These are phyloP conservation scores for Evansstolkia leycettana DNA, from an alignment of 495 filamentous ascomycete genomes.

Conservation along the genomic window DNA sequence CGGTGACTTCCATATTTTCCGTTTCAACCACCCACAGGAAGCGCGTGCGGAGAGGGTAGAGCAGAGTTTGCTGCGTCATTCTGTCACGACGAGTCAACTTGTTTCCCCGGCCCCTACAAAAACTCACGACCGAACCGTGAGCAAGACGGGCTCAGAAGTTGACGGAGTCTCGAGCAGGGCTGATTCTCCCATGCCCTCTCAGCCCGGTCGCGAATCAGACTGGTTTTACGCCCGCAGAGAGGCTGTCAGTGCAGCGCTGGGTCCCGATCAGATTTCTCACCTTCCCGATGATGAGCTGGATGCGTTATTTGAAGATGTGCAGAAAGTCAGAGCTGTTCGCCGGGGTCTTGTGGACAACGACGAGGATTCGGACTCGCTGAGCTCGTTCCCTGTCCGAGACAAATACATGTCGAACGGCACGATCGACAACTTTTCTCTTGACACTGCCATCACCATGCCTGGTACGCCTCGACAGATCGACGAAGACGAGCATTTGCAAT, in stretches of 20 bases:
- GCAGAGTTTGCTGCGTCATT: conserved; percentile 78
- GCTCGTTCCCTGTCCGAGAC: conserved; percentile 78
- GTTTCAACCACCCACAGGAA: conserved; percentile 97
- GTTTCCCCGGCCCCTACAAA: conserved; percentile 56
- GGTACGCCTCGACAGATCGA: conserved; percentile 68
- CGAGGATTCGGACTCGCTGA: conserved; percentile 80
- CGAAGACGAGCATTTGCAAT: conserved; percentile 59
- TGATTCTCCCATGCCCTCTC: conserved; percentile 65
- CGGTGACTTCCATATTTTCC: conserved; percentile 97
- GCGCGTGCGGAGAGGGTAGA: conserved; percentile 87
- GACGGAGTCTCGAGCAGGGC: conserved; percentile 60
- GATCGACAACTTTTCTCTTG: conserved; percentile 90
- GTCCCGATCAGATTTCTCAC: conserved; percentile 78
- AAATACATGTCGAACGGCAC: conserved; percentile 97
- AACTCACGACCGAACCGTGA: conserved; percentile 65
- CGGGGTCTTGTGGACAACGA: conserved; percentile 62
- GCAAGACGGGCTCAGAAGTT: conserved; percentile 58
- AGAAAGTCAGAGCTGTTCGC: conserved; percentile 70
- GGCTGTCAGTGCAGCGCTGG: conserved; percentile 79
- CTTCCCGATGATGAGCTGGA: conserved; percentile 92
- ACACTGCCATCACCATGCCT: conserved; percentile 87
- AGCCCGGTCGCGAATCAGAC: conserved; percentile 67
- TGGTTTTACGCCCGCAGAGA: conserved; percentile 93
- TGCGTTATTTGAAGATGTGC: conserved; percentile 88
- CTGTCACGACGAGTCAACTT: conserved; percentile 70